Base-by-base conservation (phyloP, 1,284 basidiomycete genomes). In the Singerocomus inundabilis region DNA sequence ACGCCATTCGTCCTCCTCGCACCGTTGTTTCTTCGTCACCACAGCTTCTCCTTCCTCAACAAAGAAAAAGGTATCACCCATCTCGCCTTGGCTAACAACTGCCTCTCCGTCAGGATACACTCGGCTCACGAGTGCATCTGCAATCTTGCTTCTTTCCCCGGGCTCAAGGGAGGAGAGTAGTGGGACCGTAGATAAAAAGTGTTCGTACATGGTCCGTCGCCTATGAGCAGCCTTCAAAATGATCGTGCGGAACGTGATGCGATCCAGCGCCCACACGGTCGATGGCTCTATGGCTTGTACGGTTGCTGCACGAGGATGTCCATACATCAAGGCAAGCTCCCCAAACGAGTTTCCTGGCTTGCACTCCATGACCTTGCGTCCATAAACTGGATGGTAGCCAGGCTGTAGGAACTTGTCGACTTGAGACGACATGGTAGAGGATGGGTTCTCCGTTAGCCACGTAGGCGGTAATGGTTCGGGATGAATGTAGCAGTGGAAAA, bases 231-330 rank as follows among this genome's bases (percentile, higher is more conserved):
- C 79, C 68, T 91, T 91, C 53, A 97, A 79, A 46, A 99, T 88
- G 70, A 99, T 98, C n/a, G 93, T 96, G 35, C 96, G 85, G 85
- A 99, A 99, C 1, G 95, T 98, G 61, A 97, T 93, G 47, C 96
- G 88, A 73, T 99, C 96, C 52, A 99, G 77, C 6, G 91, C 88
- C 96, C 96, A 99, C 30, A 98, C 77, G 7, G 89, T 93, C 45
- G 90, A 94, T 0, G 81, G 73, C 48, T 91, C 85, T 34, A 89
- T 84, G 4, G 95, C 87, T 28, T 98, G 72, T 42, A 99, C 93
- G 3, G 93, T 93, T 5, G 97, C 96, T 6, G 94, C 93, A 42
- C 96, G 89, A 29, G 93, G 93, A 61, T 97, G 93, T 40, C 93
- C 93, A 72, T 99, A 97, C 91, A 99, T 96, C 57, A 99, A 74